Evolutionary conservation across 352 stramenopile species (phyloP).

Genomic region (Phytophthora podocarpi): DNA sequence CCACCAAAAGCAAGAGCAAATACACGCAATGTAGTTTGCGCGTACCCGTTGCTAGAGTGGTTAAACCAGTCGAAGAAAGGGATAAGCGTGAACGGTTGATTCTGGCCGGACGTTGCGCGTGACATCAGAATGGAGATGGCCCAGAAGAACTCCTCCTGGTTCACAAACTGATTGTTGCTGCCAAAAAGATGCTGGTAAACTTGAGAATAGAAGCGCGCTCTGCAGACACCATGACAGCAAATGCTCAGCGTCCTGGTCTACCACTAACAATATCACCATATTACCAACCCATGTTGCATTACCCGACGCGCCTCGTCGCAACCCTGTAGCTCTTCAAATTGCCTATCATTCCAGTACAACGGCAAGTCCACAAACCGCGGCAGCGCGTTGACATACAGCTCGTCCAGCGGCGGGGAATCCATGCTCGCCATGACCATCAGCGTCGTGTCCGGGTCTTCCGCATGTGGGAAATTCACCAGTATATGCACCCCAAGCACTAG

Average conservation of each 20-base stretch:
- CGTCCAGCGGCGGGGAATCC: constrained; percentile 34
- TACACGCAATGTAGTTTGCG: not conserved
- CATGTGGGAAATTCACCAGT: constrained; percentile 57
- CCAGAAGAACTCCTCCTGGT: constrained; percentile 76
- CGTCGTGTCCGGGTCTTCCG: constrained; percentile 23
- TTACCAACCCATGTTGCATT: constrained; percentile 64
- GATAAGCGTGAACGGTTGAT: constrained; percentile 83
- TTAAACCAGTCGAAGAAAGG: constrained; percentile 91
- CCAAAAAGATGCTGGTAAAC: constrained; percentile 81
- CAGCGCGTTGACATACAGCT: constrained; percentile 67
- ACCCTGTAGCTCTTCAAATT: constrained; percentile 65
- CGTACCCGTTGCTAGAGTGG: constrained; percentile 63
- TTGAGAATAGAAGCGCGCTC: constrained; percentile 64
- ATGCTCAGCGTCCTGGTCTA: not conserved
- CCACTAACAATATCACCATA: not conserved
- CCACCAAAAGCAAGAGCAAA: not conserved
- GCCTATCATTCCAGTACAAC: constrained; percentile 67
- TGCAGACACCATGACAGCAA: constrained; percentile 21
- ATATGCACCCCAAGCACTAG: constrained; percentile 75
- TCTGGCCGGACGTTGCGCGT: constrained; percentile 69
- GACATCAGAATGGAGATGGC: constrained; percentile 84
- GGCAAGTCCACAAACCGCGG: constrained; percentile 66
- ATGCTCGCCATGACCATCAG: constrained; percentile 22
- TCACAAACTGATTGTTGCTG: constrained; percentile 52
- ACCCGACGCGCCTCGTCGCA: constrained; percentile 62